Base-by-base conservation (phyloP, 2,329 filamentous ascomycete genomes). In the Cryphonectria carpinicola region DNA sequence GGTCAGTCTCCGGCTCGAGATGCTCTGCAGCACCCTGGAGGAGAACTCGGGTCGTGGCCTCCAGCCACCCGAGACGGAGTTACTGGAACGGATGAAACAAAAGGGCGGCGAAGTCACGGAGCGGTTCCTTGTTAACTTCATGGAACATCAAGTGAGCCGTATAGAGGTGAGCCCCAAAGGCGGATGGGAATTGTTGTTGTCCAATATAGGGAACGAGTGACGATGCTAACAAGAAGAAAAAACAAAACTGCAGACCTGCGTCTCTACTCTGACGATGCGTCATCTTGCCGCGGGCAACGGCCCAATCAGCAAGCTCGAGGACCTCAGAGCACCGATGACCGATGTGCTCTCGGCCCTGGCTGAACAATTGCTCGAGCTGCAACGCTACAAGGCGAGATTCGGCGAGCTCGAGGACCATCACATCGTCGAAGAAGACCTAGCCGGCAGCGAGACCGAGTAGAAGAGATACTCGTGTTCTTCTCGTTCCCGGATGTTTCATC, bases 91-190 rank as follows among this genome's bases (percentile, higher is more conserved):
- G 66, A 86, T 89, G 79, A 87, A 85, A 78, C 79, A 85, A 69
- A 82, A 90, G 58, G 93, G 93, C 66, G 94, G 93, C 14, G 94
- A 98, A 79, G 89, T 98, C 68, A 94, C 95, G 39, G 96, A 98
- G 84, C 86, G 89, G 67, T 95, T 97, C 81, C 84, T 98, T 81
- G 82, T 97, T 69, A 94, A 93, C 77, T 94, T 99, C 77, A 88
- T 98, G 80, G 95, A 97, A 79, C 95, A 98, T 79, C 94, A 98
- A 86, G 92, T 99, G 75, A 95, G 93, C 79, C 90, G 96, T 77
- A 97, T 99, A 79, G 96, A 99, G 90, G 94, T 97, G 85, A 82
- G 91, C 82, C 82, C 46, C 1, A n/a, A 32, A 58, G 3, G 32
- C 25, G 13, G 14, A 17, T 56, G 4, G 52, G 52, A 54, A 4